Base-by-base conservation (phyloP, 164 flowering plant species). In the Brasenia schreberi region DNA sequence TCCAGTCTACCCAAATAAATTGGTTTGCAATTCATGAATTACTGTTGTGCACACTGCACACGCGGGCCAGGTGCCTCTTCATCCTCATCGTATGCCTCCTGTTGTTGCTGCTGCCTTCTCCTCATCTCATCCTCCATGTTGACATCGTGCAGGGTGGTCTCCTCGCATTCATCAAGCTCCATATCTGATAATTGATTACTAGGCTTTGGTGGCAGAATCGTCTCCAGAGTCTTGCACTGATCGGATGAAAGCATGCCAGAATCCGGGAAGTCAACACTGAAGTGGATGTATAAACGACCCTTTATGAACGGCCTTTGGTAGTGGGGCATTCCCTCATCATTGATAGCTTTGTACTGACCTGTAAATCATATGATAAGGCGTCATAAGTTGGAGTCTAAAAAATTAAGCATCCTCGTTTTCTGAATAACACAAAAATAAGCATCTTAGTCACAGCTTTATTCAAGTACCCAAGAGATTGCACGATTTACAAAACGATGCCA, bases 11-110 rank as follows among this genome's bases (percentile, higher is more conserved):
- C 27, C 27, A 23, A 23, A 23, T 23, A 23, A 23, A 23, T 23
- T 23, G 27, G 27, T 23, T 23, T 23, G 53, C 53, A 7, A 45
- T 45, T 4, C 7, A 45, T 12, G 11, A 45, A 45, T 45, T 74
- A 85, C 62, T 87, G 93, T 73, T 87, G 93, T 43, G 85, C 87
- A 74, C 93, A 87, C 68, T 82, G 90, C 66, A 87, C 82, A 9
- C 88, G 74, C 0, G 77, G 83, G 68, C 65, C 70, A 18, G 73
- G 19, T 5, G 72, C 66, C 43, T 82, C 83, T 6, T 60, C 62
- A 17, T 81, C 82, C 11, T 82, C 88, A 64, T 81, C 87, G 60
- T 81, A 81, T 52, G 82, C 82, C 12, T 81, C 88, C 71, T 76
- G 85, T n/a, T 77, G 78, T 52, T 76, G 81, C 61, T 70, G 75